A percentile compares a stretch with the other conserved stretches of the same genome.
Conservation (phyloP, 371 early-diverging fungal genomes). For the Mortierella sp. region DNA sequence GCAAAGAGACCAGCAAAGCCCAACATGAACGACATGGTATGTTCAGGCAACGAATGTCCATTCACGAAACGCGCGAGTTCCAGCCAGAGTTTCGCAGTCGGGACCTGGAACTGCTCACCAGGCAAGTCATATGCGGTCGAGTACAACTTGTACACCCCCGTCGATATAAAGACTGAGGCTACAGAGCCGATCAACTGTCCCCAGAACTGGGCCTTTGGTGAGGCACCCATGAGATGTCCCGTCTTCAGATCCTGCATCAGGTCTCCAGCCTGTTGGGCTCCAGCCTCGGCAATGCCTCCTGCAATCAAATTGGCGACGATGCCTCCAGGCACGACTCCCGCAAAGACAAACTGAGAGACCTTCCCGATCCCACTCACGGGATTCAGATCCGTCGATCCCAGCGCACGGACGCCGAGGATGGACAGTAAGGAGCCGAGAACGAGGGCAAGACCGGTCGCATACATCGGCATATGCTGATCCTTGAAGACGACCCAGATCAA, state of each 20-base stretch:
- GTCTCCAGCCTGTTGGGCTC: constrained; percentile 79
- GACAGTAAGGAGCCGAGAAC: constrained; percentile 62
- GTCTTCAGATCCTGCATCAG: constrained; percentile 93
- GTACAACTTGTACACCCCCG: constrained; percentile 80
- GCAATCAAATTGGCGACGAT: constrained; percentile 86
- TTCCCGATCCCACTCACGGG: constrained; percentile 89
- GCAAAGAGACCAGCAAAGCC: constrained; percentile 72
- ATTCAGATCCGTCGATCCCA: constrained; percentile 87
- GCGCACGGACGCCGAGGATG: constrained; percentile 74
- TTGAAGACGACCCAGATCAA: constrained; percentile 71
- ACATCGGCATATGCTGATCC: constrained; percentile 55
- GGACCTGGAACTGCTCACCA: constrained; percentile 77
- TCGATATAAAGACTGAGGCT: constrained; percentile 73
- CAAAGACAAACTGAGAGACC: constrained; percentile 86
- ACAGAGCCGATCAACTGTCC: constrained; percentile 88
- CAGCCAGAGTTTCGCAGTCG: constrained; percentile 85
- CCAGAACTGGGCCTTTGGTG: constrained; percentile 87
- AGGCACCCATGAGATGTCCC: constrained; percentile 83
- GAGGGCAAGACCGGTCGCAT: constrained; percentile 61
- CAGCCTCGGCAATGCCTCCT: constrained; percentile 89
- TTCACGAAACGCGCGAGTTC: constrained; percentile 86
- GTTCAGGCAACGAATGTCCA: constrained; percentile 77
- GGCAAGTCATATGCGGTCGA: constrained; percentile 78
- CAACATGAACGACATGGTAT: constrained; percentile 68
- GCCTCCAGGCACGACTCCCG: constrained; percentile 76